Evolutionary conservation across 306 rosid genomes (phyloP).

Genomic region (Alnus glutinosa): DNA sequence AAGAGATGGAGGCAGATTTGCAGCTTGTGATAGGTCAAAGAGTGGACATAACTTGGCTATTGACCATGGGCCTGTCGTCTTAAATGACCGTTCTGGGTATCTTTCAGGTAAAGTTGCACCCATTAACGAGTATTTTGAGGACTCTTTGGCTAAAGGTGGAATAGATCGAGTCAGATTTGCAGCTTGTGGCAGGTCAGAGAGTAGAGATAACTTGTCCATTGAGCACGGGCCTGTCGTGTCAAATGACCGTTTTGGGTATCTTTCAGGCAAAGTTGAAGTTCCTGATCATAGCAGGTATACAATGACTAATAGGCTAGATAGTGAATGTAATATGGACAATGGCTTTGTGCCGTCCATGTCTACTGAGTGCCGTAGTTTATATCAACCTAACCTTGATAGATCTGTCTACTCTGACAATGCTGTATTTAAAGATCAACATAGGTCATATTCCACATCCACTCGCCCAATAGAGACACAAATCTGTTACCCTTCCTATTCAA

Average conservation of each 20-base stretch:
- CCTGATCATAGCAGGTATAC: slow-evolving; percentile 23
- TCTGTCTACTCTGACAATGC: slow-evolving; percentile 31
- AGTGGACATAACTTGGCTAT: slow-evolving; percentile 18
- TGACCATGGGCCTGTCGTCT: slow-evolving; percentile 17
- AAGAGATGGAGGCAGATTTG: slow-evolving; percentile 26
- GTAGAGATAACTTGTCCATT: slow-evolving; percentile 18
- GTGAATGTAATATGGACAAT: slow-evolving; percentile 21
- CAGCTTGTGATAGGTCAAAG: slow-evolving; percentile 20
- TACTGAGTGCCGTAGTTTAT: slow-evolving; percentile 24
- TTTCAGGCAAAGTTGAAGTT: slow-evolving; percentile 23
- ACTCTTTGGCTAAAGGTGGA: slow-evolving; percentile 20
- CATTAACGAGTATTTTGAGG: slow-evolving; percentile 18
- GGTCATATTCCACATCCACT: slow-evolving; percentile 30
- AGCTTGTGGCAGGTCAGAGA: slow-evolving; percentile 18
- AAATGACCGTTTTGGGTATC: slow-evolving; percentile 22
- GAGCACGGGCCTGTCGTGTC: slow-evolving; percentile 18
- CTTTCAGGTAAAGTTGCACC: slow-evolving; percentile 25
- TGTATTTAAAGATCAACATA: slow-evolving; percentile 34
- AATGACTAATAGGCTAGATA: slow-evolving; percentile 25
- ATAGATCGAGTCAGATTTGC: slow-evolving; percentile 26
- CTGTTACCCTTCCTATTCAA: slow-evolving; percentile 19
- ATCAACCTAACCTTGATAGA: slow-evolving; percentile 23
- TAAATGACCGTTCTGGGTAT: slow-evolving; percentile 22
- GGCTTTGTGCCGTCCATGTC: slow-evolving; percentile 26
- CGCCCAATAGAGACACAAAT: slow-evolving; percentile 27